Base-by-base conservation (phyloP, 345 rosid genomes). In the Dipteronia dyeriana region DNA sequence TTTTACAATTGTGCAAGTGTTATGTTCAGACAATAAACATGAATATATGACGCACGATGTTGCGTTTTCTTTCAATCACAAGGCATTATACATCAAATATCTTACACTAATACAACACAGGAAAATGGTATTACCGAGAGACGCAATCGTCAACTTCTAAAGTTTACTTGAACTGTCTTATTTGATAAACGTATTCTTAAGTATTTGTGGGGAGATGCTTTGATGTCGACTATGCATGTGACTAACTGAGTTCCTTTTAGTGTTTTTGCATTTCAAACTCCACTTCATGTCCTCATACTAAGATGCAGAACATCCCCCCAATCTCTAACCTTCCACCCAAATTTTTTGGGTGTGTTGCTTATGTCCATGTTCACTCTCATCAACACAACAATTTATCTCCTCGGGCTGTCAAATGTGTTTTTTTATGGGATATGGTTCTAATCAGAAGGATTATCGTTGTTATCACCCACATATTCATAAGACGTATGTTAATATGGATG, bases 141-240 rank as follows among this genome's bases (percentile, higher is more conserved):
- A 12, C 69, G 1, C 20, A 66, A 31, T 66, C n/a, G 49, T 8
- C 49, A 66, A 29, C 69, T 66, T 66, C 69, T 66, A 0, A 1
- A 66, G 31, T 49, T 66, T 66, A 66, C 69, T 29, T n/a, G 22
- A 29, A 49, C 69, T 29, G 16, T 66, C 43, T 66, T 66, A 34
- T 66, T 31, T 66, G 43, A 29, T 11, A 66, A 34, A 2, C 31
- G 16, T 66, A 13, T 34, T 3, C 69, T 7, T 22, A 62, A 62
- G 16, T 22, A 23, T 62, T 62, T 22, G 3, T 62, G 17, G 66
- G 29, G 34, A 34, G 49, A 66, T 34, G 69, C 69, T 34, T 29
- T 66, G 4, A 45, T 29, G 3, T 29, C 9, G 16, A 12, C n/a
- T 66, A 29, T 13, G 41, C 34, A 66, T 34, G 45, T 66, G 2